phyloP scores from a whole-genome alignment of 768 basidiomycete genomes.

The Auricularia sp. region DNA sequence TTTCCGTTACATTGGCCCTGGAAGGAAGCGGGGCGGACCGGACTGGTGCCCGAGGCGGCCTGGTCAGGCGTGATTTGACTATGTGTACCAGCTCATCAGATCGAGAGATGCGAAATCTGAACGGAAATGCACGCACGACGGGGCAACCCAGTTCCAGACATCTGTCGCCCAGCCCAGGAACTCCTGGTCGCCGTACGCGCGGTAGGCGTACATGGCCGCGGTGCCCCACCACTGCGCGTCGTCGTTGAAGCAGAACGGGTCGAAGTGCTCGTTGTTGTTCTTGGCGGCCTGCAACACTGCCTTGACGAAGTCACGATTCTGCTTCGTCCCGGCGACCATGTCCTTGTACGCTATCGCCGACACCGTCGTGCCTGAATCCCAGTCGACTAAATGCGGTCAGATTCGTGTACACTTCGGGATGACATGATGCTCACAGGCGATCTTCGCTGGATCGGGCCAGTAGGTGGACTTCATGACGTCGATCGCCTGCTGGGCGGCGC shows the following conservation, averaged over 20 bases:
- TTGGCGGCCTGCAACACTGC: background rate
- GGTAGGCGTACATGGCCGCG: constrained; percentile 38
- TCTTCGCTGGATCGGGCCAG: background rate
- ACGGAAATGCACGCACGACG: constrained; percentile 27
- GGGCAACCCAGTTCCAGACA: constrained; percentile 40
- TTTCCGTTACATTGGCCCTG: constrained; percentile 35
- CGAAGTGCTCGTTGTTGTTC: background rate
- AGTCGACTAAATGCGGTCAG: background rate
- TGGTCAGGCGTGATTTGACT: constrained; percentile 36
- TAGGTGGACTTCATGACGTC: background rate
- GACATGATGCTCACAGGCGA: too few species aligned
- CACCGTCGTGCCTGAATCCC: background rate
- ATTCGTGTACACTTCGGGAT: too few species aligned
- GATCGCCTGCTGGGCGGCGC: background rate
- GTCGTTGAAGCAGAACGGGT: constrained; percentile 1
- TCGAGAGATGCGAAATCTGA: background rate
- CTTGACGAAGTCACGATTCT: background rate
- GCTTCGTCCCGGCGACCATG: background rate
- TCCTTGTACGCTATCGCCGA: constrained; percentile 1
- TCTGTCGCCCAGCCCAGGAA: constrained; percentile 35
- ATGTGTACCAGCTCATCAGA: background rate
- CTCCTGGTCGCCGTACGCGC: constrained; percentile 34
- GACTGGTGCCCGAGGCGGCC: constrained; percentile 26
- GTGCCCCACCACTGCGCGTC: constrained; percentile 39
- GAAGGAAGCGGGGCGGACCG: constrained; percentile 34